These are phyloP conservation scores for Mimosa bimucronata DNA, from an alignment of 306 rosid genomes.

Conservation along the genomic window DNA sequence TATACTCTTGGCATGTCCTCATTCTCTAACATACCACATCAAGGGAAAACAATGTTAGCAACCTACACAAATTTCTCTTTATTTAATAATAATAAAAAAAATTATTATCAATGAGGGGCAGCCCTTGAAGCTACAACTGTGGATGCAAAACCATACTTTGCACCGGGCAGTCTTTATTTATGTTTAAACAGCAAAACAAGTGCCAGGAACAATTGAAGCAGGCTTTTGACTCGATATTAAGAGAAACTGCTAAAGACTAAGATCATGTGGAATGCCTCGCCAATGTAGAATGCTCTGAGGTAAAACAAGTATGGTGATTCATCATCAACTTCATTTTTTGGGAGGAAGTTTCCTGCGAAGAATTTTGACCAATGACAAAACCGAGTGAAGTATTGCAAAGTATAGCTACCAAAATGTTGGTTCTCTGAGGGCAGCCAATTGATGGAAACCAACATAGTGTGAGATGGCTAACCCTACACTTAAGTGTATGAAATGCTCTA, in stretches of 20 bases:
- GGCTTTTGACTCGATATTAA: neutral
- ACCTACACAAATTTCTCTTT: neutral
- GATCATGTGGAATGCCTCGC: neutral
- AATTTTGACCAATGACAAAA: neutral
- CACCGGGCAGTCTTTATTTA: neutral
- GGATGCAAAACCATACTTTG: neutral
- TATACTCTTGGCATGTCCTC: constrained; percentile 72
- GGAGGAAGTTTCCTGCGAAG: neutral
- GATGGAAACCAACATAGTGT: neutral
- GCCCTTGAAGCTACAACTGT: neutral
- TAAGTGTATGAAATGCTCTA: neutral
- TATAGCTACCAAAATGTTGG: neutral
- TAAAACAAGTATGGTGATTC: neutral
- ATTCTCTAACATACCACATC: constrained; percentile 55
- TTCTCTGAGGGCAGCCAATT: neutral
- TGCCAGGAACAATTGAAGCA: neutral
- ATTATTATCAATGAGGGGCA: neutral
- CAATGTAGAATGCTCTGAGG: neutral
- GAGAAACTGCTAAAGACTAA: neutral
- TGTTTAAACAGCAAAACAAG: neutral
- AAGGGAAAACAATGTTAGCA: constrained; percentile 19
- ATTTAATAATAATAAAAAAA: neutral
- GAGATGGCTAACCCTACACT: neutral
- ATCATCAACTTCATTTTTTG: neutral
- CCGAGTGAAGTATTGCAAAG: neutral